Base-by-base conservation (phyloP, 1,139 yeast genomes). In the Debaryomyces psychrophilus region DNA sequence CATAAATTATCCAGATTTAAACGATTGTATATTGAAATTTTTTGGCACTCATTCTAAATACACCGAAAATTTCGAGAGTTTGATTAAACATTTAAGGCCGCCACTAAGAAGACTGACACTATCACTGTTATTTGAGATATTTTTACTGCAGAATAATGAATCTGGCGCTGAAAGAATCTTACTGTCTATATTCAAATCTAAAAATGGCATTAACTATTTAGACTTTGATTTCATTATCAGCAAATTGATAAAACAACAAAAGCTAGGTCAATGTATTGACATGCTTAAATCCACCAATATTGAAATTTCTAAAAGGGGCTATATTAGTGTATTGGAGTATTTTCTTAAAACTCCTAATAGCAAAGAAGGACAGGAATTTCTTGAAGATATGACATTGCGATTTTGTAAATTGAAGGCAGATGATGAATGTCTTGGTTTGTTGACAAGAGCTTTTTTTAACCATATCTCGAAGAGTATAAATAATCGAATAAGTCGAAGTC, bases 61-160 rank as follows among this genome's bases (percentile, higher is more conserved):
- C 8, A 37, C 14, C 6, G 40, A 39, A 0, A 50, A 55, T 37
- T 65, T 68, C 44, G 55, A 61, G 20, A 40, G 38, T 4, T 48
- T 66, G 15, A 48, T 68, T 2, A 54, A 56, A 25, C 45, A 49
- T n/a, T 47, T 71, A 8, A 44, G 44, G 11, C 58, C 67, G 2
- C 77, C 77, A 5, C 50, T 71, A 18, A 51, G 59, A 28, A 55
- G 76, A 33, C 63, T 61, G 54, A 62, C 72, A 1, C 56, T 73
- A n/a, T 66, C 75, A 2, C 62, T 62, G 45, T 58, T 74, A 31
- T 64, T 73, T 40, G 55, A 56, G n/a, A 57, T 65, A 2, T 71
- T 70, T 45, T 46, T 71, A 34, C 31, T 38, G 8, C 65, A 59
- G 37, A 60, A 63, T 31, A 63, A 64, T 41, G 67, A 64, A 36